A percentile compares a stretch with the other conserved stretches of the same genome.
Conservation (phyloP, 2,329 filamentous ascomycete species). For the Claviceps paspali region DNA sequence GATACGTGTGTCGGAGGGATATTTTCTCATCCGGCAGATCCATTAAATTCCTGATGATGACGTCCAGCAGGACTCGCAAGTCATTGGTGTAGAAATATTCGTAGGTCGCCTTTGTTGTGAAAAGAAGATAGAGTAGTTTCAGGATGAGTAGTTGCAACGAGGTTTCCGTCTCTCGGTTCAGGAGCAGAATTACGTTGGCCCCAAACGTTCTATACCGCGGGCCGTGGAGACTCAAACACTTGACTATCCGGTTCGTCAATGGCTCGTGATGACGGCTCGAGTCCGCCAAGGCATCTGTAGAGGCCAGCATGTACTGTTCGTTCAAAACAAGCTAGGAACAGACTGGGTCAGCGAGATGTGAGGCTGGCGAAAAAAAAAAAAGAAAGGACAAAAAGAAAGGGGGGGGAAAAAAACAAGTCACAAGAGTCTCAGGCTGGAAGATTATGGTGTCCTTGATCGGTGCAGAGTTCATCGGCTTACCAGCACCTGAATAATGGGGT, state of each 20-base stretch:
- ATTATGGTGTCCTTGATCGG: too few relatives aligned
- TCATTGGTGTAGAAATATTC: constrained; percentile 99
- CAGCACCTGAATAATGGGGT: constrained; percentile 82
- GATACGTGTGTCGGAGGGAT: constrained; percentile 76
- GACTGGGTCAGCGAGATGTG: constrained; percentile 9
- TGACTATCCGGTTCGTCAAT: constrained; percentile 86
- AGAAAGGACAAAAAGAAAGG: too few relatives aligned
- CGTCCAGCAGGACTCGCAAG: constrained; percentile 81
- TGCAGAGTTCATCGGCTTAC: constrained; percentile 33
- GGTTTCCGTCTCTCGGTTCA: constrained; percentile 91
- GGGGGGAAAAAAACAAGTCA: too few relatives aligned
- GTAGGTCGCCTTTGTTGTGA: constrained; percentile 79
- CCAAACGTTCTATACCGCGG: constrained; percentile 83
- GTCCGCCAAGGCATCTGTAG: constrained; percentile 34
- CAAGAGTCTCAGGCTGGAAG: too few relatives aligned
- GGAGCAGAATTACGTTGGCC: constrained; percentile 86
- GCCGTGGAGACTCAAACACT: constrained; percentile 70
- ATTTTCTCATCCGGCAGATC: constrained; percentile 76
- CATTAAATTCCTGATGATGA: constrained; percentile 91
- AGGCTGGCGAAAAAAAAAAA: too few relatives aligned
- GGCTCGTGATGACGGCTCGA: constrained; percentile 25
- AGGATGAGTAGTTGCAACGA: constrained; percentile 91
- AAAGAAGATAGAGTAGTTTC: constrained; percentile 87
- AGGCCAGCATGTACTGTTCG: constrained; percentile 90
- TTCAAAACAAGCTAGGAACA: constrained; percentile 78